phyloP scores from a whole-genome alignment of 305 asterid genomes.

The Fraxinus platypoda region DNA sequence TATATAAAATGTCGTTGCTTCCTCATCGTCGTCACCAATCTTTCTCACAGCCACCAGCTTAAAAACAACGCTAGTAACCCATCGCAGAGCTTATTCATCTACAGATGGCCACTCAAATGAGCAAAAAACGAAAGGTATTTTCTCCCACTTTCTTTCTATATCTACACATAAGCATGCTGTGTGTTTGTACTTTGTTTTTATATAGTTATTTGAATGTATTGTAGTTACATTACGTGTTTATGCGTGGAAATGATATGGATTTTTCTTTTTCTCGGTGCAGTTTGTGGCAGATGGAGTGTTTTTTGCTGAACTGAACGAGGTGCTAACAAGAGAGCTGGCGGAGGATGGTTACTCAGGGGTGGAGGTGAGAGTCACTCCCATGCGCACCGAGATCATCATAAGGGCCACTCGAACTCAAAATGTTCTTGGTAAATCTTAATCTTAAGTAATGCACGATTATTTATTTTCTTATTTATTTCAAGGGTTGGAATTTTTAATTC shows the following conservation, averaged over 20 bases:
- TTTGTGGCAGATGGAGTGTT: conserved; percentile 36
- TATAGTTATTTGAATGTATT: neutral
- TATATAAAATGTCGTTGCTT: no score
- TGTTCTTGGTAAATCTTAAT: conserved; percentile 37
- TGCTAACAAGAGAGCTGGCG: conserved; percentile 30
- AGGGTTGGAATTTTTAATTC: neutral
- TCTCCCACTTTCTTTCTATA: neutral
- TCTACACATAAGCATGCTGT: neutral
- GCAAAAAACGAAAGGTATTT: conserved; percentile 37
- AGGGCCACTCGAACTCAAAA: conserved; percentile 60
- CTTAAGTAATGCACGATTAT: neutral
- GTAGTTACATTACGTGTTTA: neutral
- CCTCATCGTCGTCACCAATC: neutral
- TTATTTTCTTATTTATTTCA: neutral
- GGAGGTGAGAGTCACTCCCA: conserved; percentile 25
- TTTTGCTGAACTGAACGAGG: conserved; percentile 32
- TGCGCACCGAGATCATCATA: conserved; percentile 60
- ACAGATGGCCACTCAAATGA: conserved; percentile 39
- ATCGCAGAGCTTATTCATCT: neutral
- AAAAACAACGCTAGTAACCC: neutral
- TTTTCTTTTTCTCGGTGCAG: neutral
- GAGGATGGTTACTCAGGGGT: conserved; percentile 33
- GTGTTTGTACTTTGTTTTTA: neutral
- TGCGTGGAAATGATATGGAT: neutral
- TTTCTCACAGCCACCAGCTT: neutral